Evolutionary conservation across 78 protist species (phyloP).

Genomic region (Parvularia atlantis): DNA sequence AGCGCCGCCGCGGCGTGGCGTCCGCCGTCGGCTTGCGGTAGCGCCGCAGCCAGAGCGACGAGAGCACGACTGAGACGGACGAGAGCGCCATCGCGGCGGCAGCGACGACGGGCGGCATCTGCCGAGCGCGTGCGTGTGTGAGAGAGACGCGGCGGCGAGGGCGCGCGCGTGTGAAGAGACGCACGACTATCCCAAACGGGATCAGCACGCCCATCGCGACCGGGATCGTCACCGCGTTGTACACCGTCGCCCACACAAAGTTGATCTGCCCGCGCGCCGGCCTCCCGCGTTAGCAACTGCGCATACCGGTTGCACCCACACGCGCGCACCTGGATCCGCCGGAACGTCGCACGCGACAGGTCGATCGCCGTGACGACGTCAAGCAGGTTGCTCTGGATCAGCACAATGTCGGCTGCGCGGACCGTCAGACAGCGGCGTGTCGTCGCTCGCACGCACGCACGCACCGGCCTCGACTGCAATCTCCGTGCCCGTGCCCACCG

Average conservation of each 20-base stretch:
- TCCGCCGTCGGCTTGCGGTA: slow-evolving; percentile 42
- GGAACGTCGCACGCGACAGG: slow-evolving; percentile 50
- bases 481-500: slow-evolving; percentile 56
- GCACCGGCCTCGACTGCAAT: slow-evolving; percentile 45
- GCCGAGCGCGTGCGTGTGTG: too few relatives aligned
- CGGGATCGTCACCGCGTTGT: slow-evolving; percentile 46
- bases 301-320: neutral
- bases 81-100: slow-evolving; percentile 85
- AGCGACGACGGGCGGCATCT: slow-evolving; percentile 83
- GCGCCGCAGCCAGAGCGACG: slow-evolving; percentile 59
- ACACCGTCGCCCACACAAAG: slow-evolving; percentile 54
- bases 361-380: slow-evolving; percentile 67
- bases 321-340: slow-evolving; percentile 42
- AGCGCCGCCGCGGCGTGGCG: too few relatives aligned
- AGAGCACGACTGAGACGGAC: slow-evolving; percentile 69
- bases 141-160: neutral
- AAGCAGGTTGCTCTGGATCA: slow-evolving; percentile 47
- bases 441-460: too few relatives aligned
- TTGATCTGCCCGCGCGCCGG: slow-evolving; percentile 22
- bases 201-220: slow-evolving; percentile 57
- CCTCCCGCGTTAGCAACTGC: too few relatives aligned
- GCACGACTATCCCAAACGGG: neutral
- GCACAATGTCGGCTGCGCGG: slow-evolving; percentile 49
- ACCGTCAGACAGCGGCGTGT: too few relatives aligned
- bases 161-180: slow-evolving; percentile 6